Evolutionary conservation across 139 green algal species (phyloP).

Genomic region (Haematococcus lacustris): DNA sequence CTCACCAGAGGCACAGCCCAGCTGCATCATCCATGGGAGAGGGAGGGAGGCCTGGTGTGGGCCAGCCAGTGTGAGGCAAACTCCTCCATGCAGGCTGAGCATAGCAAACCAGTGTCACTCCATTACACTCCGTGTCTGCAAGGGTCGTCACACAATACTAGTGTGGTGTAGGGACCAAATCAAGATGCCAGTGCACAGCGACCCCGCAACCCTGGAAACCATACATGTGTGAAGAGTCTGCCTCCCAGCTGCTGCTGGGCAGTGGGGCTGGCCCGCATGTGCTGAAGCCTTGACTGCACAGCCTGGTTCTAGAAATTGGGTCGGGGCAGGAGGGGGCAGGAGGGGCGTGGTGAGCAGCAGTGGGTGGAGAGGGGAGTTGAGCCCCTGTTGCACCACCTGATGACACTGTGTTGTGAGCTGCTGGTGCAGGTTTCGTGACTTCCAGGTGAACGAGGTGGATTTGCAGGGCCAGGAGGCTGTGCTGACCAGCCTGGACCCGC

Average conservation of each 20-base stretch:
- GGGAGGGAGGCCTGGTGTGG: too few species aligned
- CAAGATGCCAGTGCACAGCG: too few species aligned
- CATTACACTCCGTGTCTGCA: too few species aligned
- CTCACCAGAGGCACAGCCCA: neutral
- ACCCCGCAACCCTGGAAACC: too few species aligned
- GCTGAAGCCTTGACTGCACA: neutral
- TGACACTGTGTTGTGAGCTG: neutral
- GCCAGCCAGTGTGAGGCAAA: too few species aligned
- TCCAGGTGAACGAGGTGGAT: slow-evolving; percentile 76
- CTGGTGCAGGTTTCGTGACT: slow-evolving; percentile 66
- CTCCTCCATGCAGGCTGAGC: neutral
- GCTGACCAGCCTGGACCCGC: slow-evolving; percentile 31
- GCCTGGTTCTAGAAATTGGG: neutral
- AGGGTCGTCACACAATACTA: too few species aligned
- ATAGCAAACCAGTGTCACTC: too few species aligned
- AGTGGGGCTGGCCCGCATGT: neutral
- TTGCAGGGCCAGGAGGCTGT: slow-evolving; percentile 40
- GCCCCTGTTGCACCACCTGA: neutral
- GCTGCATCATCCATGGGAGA: neutral
- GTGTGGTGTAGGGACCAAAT: too few species aligned
- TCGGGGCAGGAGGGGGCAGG: neutral
- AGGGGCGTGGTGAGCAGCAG: neutral
- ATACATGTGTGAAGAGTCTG: too few species aligned
- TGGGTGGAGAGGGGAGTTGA: neutral
- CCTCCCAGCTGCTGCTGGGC: neutral